Conservation (phyloP, 2,329 filamentous ascomycete genomes). For the Paracorniculantispora psalliotae region DNA sequence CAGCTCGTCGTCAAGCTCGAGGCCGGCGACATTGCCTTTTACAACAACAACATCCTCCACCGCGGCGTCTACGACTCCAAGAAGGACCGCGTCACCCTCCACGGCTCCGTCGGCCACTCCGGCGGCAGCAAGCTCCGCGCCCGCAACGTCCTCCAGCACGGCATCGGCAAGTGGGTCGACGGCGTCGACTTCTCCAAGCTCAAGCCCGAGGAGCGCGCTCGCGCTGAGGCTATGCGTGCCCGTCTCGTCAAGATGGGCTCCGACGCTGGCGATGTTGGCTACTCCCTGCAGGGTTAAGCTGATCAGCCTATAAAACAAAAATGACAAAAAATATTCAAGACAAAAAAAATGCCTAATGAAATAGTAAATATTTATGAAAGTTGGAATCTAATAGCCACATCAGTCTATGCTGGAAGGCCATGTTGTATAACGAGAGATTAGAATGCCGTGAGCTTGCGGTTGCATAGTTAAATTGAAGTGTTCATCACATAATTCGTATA, state of each 20-base stretch:
- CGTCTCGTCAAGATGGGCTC: slow-evolving; percentile 58
- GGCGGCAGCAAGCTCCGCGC: slow-evolving; percentile 52
- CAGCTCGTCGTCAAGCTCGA: slow-evolving; percentile 62
- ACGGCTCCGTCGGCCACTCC: slow-evolving; percentile 64
- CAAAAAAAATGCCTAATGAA: neutral
- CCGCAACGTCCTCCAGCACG: slow-evolving; percentile 71
- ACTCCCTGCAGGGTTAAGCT: slow-evolving; percentile 49
- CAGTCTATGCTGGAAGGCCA: neutral
- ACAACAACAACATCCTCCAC: slow-evolving; percentile 85
- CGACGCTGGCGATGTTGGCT: slow-evolving; percentile 58
- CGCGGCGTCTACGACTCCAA: slow-evolving; percentile 58
- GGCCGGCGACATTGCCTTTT: slow-evolving; percentile 78
- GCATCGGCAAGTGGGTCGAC: slow-evolving; percentile 61
- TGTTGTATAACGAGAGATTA: neutral
- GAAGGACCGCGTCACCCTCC: slow-evolving; percentile 64
- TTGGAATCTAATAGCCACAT: neutral
- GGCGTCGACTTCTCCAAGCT: slow-evolving; percentile 50
- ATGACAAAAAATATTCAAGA: neutral
- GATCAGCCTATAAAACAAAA: neutral
- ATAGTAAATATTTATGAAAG: neutral
- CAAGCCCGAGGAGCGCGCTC: slow-evolving; percentile 35
- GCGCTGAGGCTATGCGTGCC: slow-evolving; percentile 60
- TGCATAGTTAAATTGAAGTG: neutral
- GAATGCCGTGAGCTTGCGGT: neutral
- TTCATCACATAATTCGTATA: neutral